These are phyloP conservation scores for Tremellales sp. DNA, from an alignment of 1,284 basidiomycete species.

Conservation along the genomic window DNA sequence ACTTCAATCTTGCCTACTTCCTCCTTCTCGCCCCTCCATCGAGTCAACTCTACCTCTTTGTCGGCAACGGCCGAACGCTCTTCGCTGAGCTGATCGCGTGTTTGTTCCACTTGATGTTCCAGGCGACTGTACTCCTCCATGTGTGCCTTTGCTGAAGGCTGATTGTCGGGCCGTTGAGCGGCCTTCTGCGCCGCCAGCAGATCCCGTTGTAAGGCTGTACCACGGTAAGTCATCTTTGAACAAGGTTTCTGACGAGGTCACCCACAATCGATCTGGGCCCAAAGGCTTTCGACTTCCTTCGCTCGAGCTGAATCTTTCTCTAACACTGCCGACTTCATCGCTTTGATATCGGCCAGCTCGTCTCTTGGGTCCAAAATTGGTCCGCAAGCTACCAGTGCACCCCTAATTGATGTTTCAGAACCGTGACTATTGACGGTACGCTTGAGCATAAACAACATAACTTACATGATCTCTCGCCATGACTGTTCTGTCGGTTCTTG, in stretches of 20 bases:
- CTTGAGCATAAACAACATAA: no score
- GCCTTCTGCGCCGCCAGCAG: constrained; percentile 9
- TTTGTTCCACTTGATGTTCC: constrained; percentile 33
- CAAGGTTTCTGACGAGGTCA: no score
- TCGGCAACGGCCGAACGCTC: constrained; percentile 31
- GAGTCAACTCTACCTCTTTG: constrained; percentile 37
- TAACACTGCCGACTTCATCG: constrained; percentile 32
- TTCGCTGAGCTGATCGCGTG: constrained; percentile 39
- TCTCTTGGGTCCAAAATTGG: constrained; percentile 27
- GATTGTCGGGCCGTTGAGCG: constrained; percentile 33
- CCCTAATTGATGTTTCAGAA: no score
- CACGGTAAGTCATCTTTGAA: background rate
- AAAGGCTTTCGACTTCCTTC: constrained; percentile 17
- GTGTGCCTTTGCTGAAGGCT: constrained; percentile 33
- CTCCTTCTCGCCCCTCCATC: constrained; percentile 28
- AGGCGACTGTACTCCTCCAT: constrained; percentile 30
- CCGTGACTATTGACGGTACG: no score
- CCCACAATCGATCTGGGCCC: constrained; percentile 25
- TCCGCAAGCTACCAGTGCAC: constrained; percentile 25
- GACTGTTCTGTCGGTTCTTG: constrained; percentile 13
- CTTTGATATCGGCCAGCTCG: constrained; percentile 29
- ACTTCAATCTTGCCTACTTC: constrained; percentile 29
- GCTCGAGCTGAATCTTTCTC: constrained; percentile 28
- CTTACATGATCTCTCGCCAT: constrained; percentile 9
- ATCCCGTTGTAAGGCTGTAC: background rate